Evolutionary conservation across 2,329 filamentous ascomycete species (phyloP).

Genomic region (Aspergillus pseudonomiae): DNA sequence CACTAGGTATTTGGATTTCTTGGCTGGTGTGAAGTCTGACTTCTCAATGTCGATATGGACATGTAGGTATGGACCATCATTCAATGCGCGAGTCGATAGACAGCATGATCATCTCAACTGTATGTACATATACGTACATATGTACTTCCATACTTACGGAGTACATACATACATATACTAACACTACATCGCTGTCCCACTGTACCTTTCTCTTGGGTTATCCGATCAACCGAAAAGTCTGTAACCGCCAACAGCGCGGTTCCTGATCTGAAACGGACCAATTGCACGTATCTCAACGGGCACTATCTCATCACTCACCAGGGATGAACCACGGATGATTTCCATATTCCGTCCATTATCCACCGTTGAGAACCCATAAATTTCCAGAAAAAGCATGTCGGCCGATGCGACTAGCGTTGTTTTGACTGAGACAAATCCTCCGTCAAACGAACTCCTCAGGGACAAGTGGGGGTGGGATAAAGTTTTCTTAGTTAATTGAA

Average conservation of each 20-base stretch:
- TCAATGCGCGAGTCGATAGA: background rate
- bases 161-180: background rate
- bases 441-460: background rate
- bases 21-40: background rate
- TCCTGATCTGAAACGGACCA: conserved; percentile 1
- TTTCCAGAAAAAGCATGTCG: conserved; percentile 1
- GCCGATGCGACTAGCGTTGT: background rate
- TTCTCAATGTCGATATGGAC: background rate
- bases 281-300: background rate
- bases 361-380: background rate
- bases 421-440: conserved; percentile 3
- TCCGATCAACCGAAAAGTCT: background rate
- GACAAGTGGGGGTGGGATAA: background rate
- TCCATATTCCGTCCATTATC: background rate
- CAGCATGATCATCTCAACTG: background rate
- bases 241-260: conserved; percentile 1
- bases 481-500: background rate
- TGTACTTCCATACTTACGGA: background rate
- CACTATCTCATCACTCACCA: background rate
- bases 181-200: background rate
- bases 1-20: background rate
- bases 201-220: background rate
- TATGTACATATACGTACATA: background rate
- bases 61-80: background rate
- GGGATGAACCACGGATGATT: conserved; percentile 5